phyloP scores from a whole-genome alignment of 2,329 filamentous ascomycete genomes.

The Fusarium solani-melongenae region DNA sequence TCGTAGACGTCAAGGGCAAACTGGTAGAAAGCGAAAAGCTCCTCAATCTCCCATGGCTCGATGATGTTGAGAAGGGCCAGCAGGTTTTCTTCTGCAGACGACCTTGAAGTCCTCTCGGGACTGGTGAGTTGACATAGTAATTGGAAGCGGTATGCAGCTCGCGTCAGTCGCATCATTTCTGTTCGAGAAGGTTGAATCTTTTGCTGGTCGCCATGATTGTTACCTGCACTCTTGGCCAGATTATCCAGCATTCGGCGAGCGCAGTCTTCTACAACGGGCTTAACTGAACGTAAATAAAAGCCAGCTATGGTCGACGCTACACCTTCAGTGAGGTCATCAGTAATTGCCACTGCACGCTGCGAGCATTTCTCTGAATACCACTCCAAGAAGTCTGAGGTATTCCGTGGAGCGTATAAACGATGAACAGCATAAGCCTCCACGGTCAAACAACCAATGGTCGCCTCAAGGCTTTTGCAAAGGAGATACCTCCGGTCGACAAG shows the following conservation, averaged over 20 bases:
- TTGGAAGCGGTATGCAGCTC: slow-evolving; percentile 25
- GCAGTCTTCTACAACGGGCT: neutral
- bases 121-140: slow-evolving; percentile 9
- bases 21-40: neutral
- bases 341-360: neutral
- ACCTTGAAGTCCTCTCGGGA: neutral
- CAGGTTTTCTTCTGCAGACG: neutral
- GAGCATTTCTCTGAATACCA: neutral
- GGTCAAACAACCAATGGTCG: neutral
- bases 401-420: neutral
- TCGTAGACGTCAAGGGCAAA: neutral
- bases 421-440: slow-evolving; percentile 13
- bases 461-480: slow-evolving; percentile 6
- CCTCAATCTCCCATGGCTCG: neutral
- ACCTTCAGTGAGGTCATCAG: neutral
- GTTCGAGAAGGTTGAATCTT: neutral
- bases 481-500: slow-evolving; percentile 9
- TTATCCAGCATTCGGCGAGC: neutral
- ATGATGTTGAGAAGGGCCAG: neutral
- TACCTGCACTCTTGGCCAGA: neutral
- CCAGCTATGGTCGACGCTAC: neutral
- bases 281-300: neutral
- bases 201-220: neutral
- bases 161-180: slow-evolving; percentile 13
- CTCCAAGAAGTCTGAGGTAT: neutral